Evolutionary conservation across 768 basidiomycete genomes (phyloP), one percentile per base, ranked within the genome.

Genomic region (Suillus tomentosus): DNA sequence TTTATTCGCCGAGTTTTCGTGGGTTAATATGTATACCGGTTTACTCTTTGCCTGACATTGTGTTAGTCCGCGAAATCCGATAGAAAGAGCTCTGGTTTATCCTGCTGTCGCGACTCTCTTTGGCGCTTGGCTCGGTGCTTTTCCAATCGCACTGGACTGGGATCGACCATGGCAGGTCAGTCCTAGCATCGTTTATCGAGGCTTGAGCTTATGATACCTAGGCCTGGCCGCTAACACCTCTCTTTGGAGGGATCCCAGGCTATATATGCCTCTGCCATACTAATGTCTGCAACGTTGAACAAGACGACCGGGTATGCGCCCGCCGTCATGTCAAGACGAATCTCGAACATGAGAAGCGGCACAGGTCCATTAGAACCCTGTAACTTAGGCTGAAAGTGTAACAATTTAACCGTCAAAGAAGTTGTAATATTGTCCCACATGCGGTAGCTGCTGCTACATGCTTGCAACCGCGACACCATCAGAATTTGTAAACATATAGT

Each of bases 131-230:
- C 42, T 84, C 15, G 95, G 95, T 17, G 86, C 84, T 11, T 80
- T 96, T 54, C 92, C 94, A 2, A 89, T 95, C 54, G 91, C 94
- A 0, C 85, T 99, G 19, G 96, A 99, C 77, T 99, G 96, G 96
- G 95, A 95, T 72, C 84, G 94, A 43, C 94, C 96, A 8, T 98
- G 96, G 96, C 96, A 98, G 90, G 95, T 92, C 61, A 63, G 85
- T 78, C 42, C 50, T 19, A 13, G 17, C 17, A 39, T 56, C 13
- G 47, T 36, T 64, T 45, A 60, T 17, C 10, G 27, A 61, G 19
- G 39, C 13, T 11, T 5, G 3, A 40, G 17, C 24, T 58, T 22
- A 58, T 58, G 15, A 42, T 27, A 6, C n/a, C 11, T 63, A 95
- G 91, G 86, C 89, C 31, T 96, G 91, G 89, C 94, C 94, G 14